These are phyloP conservation scores for Rhododendron mucronatum DNA, from an alignment of 148 eudicot genomes.

Conservation along the genomic window DNA sequence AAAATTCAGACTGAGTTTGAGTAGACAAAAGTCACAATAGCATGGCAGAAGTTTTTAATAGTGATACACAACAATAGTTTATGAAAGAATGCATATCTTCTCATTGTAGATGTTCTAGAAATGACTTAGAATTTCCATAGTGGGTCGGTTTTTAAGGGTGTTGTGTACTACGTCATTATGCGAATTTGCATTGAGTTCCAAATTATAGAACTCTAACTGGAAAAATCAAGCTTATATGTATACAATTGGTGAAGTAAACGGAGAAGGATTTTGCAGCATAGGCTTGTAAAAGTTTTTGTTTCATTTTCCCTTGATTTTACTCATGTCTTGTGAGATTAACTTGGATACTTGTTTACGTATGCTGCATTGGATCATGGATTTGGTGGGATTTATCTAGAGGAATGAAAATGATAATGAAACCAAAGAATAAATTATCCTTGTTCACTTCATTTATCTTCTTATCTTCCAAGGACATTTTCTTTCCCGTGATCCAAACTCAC, in stretches of 20 bases:
- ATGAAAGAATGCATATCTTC: not conserved
- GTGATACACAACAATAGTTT: not conserved
- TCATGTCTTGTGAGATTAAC: not conserved
- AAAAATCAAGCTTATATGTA: not conserved
- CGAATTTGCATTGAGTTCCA: not conserved
- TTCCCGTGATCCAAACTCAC: not conserved
- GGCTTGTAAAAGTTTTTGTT: not conserved
- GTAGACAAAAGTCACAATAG: not conserved
- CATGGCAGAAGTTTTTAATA: not conserved
- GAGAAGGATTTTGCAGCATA: not conserved
- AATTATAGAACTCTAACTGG: not conserved
- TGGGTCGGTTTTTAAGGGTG: not conserved
- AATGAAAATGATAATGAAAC: not conserved
- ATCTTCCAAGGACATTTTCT: not conserved
- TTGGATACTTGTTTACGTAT: not conserved
- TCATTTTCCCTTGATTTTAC: not conserved
- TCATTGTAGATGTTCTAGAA: not conserved
- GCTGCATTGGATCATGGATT: not conserved
- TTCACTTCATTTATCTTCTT: not conserved
- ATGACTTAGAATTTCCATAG: not conserved
- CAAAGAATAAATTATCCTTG: not conserved
- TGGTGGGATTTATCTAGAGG: not conserved
- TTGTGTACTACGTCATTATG: not conserved
- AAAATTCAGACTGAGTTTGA: not conserved
- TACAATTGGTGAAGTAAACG: not conserved